Percentiles rank a stretch among this genome's conserved stretches.
Conservation (phyloP, 2,329 filamentous ascomycete species). For the Sclerotinia glacialis region DNA sequence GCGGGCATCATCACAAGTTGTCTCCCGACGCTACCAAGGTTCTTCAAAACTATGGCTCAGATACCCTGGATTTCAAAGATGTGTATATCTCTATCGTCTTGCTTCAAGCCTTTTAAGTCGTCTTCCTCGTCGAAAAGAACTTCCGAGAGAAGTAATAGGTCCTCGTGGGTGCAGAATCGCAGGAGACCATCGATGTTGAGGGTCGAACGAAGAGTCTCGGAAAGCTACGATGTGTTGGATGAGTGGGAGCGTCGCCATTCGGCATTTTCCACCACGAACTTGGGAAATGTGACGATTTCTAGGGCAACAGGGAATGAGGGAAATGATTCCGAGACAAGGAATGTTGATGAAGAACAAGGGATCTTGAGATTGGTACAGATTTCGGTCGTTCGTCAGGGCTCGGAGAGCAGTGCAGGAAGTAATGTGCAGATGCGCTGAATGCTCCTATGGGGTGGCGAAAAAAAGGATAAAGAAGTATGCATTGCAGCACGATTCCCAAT, state of each 20-base stretch:
- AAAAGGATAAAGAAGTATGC: background rate
- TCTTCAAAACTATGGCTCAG: background rate
- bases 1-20: slow-evolving; percentile 1
- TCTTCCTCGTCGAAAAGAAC: background rate
- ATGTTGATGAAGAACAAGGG: background rate
- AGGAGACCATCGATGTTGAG: background rate
- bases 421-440: background rate
- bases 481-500: too few species aligned
- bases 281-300: background rate
- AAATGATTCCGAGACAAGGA: background rate
- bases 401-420: background rate
- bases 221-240: background rate
- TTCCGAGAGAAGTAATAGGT: background rate
- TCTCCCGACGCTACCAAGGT: background rate
- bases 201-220: background rate
- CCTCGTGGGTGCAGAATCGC: background rate
- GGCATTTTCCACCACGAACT: background rate
- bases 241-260: background rate
- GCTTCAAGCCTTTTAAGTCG: background rate
- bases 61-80: background rate
- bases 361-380: background rate
- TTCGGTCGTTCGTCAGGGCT: background rate
- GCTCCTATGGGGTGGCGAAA: background rate
- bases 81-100: background rate
- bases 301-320: background rate